phyloP scores from a whole-genome alignment of 2,329 filamentous ascomycete genomes.

The Curvularia eragrostidis region DNA sequence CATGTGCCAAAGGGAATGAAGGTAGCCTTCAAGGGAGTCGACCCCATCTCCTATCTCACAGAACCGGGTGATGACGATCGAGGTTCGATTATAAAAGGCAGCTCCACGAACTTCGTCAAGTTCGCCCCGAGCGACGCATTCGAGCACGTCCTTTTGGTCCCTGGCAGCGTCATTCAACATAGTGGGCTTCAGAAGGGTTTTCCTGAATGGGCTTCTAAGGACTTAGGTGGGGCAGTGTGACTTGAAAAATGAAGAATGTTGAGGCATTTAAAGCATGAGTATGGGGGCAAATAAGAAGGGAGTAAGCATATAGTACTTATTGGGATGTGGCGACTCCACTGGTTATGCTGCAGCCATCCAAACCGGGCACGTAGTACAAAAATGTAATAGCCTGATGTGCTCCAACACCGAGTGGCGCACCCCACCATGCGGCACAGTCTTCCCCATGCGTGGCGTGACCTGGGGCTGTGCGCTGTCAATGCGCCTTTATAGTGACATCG shows the following conservation, averaged over 20 bases:
- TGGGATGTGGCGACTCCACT: no score
- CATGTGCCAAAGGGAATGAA: constrained; percentile 17
- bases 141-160: constrained; percentile 8
- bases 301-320: no score
- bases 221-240: no score
- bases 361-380: no score
- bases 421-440: not conserved
- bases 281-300: no score
- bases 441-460: not conserved
- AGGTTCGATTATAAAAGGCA: constrained; percentile 14
- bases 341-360: no score
- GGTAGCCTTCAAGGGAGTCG: constrained; percentile 15
- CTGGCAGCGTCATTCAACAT: not conserved
- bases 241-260: no score
- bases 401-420: not conserved
- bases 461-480: no score
- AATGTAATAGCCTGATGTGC: not conserved
- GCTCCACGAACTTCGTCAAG: constrained; percentile 7
- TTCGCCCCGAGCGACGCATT: constrained; percentile 12
- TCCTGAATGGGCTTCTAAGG: no score
- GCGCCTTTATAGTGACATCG: no score
- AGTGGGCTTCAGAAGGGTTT: constrained; percentile 3
- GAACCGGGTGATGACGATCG: constrained; percentile 10
- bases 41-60: constrained; percentile 13
- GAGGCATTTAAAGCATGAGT: no score